Percentiles rank a stretch among this genome's conserved stretches.
These are phyloP conservation scores for Chlorella ohadii DNA, from an alignment of 139 green algal species.

Conservation along the genomic window DNA sequence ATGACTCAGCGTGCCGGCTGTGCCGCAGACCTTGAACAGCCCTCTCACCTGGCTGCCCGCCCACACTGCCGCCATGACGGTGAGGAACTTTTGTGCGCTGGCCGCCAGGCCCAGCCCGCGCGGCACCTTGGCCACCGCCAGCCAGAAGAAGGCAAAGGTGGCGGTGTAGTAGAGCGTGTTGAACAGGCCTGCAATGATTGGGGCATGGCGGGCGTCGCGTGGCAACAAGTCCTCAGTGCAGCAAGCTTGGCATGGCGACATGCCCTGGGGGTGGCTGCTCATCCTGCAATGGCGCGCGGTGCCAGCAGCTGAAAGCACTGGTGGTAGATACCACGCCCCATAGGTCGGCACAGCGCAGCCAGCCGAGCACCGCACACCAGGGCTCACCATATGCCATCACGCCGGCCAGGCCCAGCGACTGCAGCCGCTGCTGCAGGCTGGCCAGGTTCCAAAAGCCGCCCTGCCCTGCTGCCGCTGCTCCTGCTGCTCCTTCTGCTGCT, in stretches of 20 bases:
- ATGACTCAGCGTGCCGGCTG: too few relatives aligned
- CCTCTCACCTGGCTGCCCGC: constrained; percentile 58
- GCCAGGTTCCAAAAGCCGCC: not conserved
- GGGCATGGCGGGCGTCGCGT: not conserved
- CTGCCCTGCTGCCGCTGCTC: not conserved
- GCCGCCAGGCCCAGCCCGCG: constrained; percentile 10
- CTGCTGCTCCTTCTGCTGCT: not conserved
- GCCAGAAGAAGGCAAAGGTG: constrained; percentile 48
- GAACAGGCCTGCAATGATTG: constrained; percentile 43
- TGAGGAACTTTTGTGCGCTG: constrained; percentile 7
- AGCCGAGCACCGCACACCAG: not conserved
- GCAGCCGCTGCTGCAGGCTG: constrained; percentile 22
- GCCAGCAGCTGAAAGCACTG: too few relatives aligned
- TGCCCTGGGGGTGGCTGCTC: too few relatives aligned
- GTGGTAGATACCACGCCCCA: too few relatives aligned
- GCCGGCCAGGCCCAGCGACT: constrained; percentile 57
- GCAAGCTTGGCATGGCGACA: too few relatives aligned
- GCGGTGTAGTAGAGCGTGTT: constrained; percentile 74
- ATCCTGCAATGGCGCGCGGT: too few relatives aligned
- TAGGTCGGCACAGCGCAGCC: too few relatives aligned
- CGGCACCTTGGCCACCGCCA: constrained; percentile 32
- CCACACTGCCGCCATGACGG: constrained; percentile 68
- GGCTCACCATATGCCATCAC: constrained; percentile 56
- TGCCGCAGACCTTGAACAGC: too few relatives aligned
- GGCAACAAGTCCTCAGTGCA: too few relatives aligned